Evolutionary conservation across 2,329 filamentous ascomycete species (phyloP), one percentile per base, ranked within the genome.

Genomic region (Venturia asperata): DNA sequence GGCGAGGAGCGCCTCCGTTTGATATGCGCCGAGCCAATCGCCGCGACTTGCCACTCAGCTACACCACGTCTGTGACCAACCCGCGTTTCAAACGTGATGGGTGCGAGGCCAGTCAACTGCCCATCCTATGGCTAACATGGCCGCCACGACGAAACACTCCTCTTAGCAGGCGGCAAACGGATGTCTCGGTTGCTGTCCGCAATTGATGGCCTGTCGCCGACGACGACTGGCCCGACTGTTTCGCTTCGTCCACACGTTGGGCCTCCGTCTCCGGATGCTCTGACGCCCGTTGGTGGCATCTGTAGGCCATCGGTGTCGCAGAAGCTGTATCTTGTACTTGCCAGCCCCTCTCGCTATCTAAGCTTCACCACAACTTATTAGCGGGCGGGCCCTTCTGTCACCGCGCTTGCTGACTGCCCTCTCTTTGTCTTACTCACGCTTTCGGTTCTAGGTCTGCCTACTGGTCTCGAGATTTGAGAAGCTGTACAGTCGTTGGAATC

Each of bases 301-400:
- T 58, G 52, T 39, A 58, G 27, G 30, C 30, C 27, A 39, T 58
- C 30, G 15, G 52, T 37, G 27, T 58, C 52, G 52, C 52, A 58
- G 52, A 58, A n/a, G 52, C 52, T 39, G 27, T 37, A 15, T 61
- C 41, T 45, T 27, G 24, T 15, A 30, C n/a, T 9, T 39, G 24
- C 24, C 19, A 21, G 15, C 9, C 13, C 60, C 60, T 37, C 27
- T 24, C 43, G 37, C 27, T 27, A 17, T 17, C 30, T 60, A 19
- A 37, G 30, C 41, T 34, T 61, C 60, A 45, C 60, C 39, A 61
- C 17, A 27, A 27, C 60, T 45, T 61, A 42, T 39, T 24, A 7
- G 45, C 60, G 45, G 60, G 19, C 60, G 27, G 60, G 39, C 60
- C 60, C 60, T 61, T 61, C 27, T 45, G 17, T 27, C 43, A 45